Conservation (phyloP, 768 basidiomycete genomes). For the Dictyophora rubrovolvata region DNA sequence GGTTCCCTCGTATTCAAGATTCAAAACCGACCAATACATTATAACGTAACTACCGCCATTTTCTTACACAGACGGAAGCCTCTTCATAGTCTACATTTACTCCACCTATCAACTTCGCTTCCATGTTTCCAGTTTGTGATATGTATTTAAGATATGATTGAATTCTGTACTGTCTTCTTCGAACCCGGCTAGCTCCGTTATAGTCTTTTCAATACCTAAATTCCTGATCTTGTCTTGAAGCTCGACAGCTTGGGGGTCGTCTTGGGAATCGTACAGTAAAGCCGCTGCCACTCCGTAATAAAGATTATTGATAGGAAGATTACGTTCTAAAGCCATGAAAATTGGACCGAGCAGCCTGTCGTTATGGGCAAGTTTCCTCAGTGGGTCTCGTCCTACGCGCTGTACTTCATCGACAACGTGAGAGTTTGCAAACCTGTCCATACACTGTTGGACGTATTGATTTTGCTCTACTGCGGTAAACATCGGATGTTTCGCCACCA, state of each 20-base stretch:
- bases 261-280: slow-evolving; percentile 22
- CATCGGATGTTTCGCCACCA: slow-evolving; percentile 20
- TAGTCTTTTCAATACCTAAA: slow-evolving; percentile 20
- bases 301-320: slow-evolving; percentile 22
- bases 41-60: too few species aligned
- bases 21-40: too few species aligned
- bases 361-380: slow-evolving; percentile 26
- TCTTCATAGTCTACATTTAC: too few species aligned
- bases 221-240: slow-evolving; percentile 19
- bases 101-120: neutral
- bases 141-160: slow-evolving; percentile 14
- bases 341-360: slow-evolving; percentile 30
- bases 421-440: slow-evolving; percentile 26
- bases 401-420: slow-evolving; percentile 26
- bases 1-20: too few species aligned
- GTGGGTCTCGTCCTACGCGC: slow-evolving; percentile 29
- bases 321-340: slow-evolving; percentile 24
- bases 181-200: slow-evolving; percentile 23
- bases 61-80: neutral
- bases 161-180: slow-evolving; percentile 15
- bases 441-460: slow-evolving; percentile 25
- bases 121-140: slow-evolving; percentile 13
- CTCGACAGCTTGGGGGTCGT: slow-evolving; percentile 26
- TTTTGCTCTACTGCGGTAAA: slow-evolving; percentile 18
- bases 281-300: slow-evolving; percentile 28